Conservation (phyloP, 139 green algal genomes). For the Tetradesmus obliquus region DNA sequence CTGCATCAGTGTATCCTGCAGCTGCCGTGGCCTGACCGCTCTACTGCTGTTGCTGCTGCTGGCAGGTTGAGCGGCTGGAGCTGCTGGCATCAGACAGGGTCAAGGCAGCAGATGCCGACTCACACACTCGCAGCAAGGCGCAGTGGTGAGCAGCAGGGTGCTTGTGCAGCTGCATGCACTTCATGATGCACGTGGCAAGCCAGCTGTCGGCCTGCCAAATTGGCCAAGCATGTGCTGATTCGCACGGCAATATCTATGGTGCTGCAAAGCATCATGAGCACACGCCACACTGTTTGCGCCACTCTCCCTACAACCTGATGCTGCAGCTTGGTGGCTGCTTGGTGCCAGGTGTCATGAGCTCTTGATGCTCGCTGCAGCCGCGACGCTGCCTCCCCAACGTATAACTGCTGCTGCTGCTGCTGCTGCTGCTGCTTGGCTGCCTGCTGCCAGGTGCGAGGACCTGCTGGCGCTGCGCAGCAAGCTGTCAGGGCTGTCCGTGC, state of each 20-base stretch:
- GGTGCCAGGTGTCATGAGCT: no score
- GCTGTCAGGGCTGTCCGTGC: slow-evolving; percentile 3
- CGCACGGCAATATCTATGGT: no score
- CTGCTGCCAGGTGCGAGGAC: slow-evolving; percentile 17
- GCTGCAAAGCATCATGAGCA: no score
- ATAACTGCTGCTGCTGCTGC: not conserved
- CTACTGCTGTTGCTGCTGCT: not conserved
- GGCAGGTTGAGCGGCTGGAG: slow-evolving; percentile 19
- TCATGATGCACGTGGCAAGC: not conserved
- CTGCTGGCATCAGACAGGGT: slow-evolving; percentile 15
- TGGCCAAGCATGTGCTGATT: no score
- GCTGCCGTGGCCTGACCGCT: not conserved
- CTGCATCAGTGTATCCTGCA: not conserved
- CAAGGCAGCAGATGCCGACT: slow-evolving; percentile 21
- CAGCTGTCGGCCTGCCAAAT: not conserved
- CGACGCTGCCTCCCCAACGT: no score
- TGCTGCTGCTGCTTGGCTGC: not conserved
- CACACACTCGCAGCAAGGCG: not conserved
- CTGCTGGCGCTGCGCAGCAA: not conserved
- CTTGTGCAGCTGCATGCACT: not conserved
- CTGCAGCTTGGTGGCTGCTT: no score
- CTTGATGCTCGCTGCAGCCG: no score
- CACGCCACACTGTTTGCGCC: no score
- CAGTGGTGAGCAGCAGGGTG: slow-evolving; percentile 22
- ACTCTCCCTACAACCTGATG: no score